These are phyloP conservation scores for Tuber borchii DNA, from an alignment of 495 filamentous ascomycete species.

Conservation along the genomic window DNA sequence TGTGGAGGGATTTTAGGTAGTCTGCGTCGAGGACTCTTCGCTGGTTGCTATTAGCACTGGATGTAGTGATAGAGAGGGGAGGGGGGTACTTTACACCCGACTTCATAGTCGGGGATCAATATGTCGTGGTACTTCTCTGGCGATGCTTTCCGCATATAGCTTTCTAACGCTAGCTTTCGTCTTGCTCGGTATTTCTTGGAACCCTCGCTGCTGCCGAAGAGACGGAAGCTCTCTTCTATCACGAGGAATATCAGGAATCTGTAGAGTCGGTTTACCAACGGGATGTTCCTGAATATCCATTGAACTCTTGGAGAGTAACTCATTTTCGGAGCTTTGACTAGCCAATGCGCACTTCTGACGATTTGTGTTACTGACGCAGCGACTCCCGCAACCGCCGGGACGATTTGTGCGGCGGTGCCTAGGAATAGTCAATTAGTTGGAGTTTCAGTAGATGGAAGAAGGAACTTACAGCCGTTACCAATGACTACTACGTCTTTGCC, in stretches of 20 bases:
- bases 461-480: slow-evolving; percentile 45
- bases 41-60: slow-evolving; percentile 7
- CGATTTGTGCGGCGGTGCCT: slow-evolving; percentile 48
- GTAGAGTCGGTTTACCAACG: background rate
- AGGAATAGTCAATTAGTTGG: slow-evolving; percentile 35
- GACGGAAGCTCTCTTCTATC: slow-evolving; percentile 34
- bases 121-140: slow-evolving; percentile 61
- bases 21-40: slow-evolving; percentile 52
- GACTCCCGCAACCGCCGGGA: slow-evolving; percentile 43
- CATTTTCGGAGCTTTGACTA: background rate
- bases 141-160: slow-evolving; percentile 48
- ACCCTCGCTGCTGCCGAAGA: slow-evolving; percentile 42
- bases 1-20: slow-evolving; percentile 54
- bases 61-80: background rate
- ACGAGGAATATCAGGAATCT: slow-evolving; percentile 25
- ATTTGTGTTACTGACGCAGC: slow-evolving; percentile 34
- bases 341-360: slow-evolving; percentile 39
- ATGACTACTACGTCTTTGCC: slow-evolving; percentile 53
- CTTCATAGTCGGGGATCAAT: slow-evolving; percentile 55
- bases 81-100: slow-evolving; percentile 52
- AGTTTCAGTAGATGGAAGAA: slow-evolving; percentile 15
- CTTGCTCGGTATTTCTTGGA: slow-evolving; percentile 42
- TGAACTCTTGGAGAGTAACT: background rate
- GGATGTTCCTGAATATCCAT: background rate
- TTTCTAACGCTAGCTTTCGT: slow-evolving; percentile 45